phyloP scores from a whole-genome alignment of 1,139 yeast genomes.

The Diutina sp. region DNA sequence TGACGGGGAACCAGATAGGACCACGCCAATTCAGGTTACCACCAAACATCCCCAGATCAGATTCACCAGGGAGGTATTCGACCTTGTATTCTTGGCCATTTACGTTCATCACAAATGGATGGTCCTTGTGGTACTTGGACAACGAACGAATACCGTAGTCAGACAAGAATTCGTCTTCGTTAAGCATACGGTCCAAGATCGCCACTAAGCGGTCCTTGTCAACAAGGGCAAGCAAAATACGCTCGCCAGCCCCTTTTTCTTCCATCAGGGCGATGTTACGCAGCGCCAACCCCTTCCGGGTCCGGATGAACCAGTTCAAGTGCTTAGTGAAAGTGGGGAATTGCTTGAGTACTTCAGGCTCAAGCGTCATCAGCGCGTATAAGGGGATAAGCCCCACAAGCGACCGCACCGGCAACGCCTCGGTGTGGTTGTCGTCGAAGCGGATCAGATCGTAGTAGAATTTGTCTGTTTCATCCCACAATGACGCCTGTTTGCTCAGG shows the following conservation, averaged over 20 bases:
- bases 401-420: constrained; percentile 77
- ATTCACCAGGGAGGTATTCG: constrained; percentile 82
- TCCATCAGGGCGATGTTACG: constrained; percentile 88
- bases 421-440: constrained; percentile 55
- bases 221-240: constrained; percentile 72
- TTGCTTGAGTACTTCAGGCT: constrained; percentile 67
- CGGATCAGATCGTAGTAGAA: constrained; percentile 91
- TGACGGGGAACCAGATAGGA: constrained; percentile 97
- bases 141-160: constrained; percentile 83
- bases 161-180: constrained; percentile 79
- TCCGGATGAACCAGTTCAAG: constrained; percentile 75
- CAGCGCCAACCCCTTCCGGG: constrained; percentile 60
- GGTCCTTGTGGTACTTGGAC: constrained; percentile 75
- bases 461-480: constrained; percentile 87
- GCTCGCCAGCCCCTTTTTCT: constrained; percentile 75
- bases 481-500: constrained; percentile 42
- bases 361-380: constrained; percentile 83
- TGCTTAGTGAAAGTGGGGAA: constrained; percentile 83
- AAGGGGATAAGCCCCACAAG: constrained; percentile 88
- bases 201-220: constrained; percentile 69
- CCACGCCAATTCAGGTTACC: constrained; percentile 98
- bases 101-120: constrained; percentile 83
- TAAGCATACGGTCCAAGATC: constrained; percentile 72
- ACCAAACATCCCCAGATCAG: constrained; percentile 91
- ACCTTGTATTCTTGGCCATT: constrained; percentile 67